Percentiles rank a stretch among this genome's conserved stretches.
Evolutionary conservation across 257 asterid genomes (phyloP).

Genomic region (Fraxinus quadrangulata): DNA sequence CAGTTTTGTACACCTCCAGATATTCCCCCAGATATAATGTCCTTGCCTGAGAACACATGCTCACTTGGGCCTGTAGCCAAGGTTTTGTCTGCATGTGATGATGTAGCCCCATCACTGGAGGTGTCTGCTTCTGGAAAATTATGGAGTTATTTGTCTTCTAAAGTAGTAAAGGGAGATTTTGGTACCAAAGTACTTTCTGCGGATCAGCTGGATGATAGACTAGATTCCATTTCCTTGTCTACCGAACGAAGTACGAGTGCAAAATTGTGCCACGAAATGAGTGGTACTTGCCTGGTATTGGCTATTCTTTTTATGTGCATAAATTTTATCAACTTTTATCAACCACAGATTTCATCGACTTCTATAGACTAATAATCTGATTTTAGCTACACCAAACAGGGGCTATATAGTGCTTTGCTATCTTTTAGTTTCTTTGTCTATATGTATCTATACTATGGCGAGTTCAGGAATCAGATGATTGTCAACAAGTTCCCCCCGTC

Average conservation of each 20-base stretch:
- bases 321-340: no score
- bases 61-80: conserved; percentile 44
- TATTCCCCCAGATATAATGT: conserved; percentile 52
- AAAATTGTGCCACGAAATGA: conserved; percentile 31
- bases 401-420: background rate
- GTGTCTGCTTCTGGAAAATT: conserved; percentile 46
- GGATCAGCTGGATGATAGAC: conserved; percentile 34
- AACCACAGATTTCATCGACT: no score
- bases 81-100: conserved; percentile 33
- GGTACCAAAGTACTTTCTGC: conserved; percentile 37
- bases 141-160: conserved; percentile 30
- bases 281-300: conserved; percentile 41
- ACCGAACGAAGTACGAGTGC: conserved; percentile 28
- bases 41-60: conserved; percentile 59
- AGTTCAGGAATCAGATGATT: background rate
- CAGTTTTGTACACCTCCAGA: conserved; percentile 41
- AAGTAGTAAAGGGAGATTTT: conserved; percentile 38
- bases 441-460: background rate
- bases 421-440: background rate
- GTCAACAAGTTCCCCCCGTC: background rate
- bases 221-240: conserved; percentile 36
- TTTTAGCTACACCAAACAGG: no score
- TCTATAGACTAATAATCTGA: no score
- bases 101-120: conserved; percentile 30
- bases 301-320: conserved; percentile 10